phyloP scores from a whole-genome alignment of 1,139 yeast genomes.

The Kurtzmaniella quercitrusa region DNA sequence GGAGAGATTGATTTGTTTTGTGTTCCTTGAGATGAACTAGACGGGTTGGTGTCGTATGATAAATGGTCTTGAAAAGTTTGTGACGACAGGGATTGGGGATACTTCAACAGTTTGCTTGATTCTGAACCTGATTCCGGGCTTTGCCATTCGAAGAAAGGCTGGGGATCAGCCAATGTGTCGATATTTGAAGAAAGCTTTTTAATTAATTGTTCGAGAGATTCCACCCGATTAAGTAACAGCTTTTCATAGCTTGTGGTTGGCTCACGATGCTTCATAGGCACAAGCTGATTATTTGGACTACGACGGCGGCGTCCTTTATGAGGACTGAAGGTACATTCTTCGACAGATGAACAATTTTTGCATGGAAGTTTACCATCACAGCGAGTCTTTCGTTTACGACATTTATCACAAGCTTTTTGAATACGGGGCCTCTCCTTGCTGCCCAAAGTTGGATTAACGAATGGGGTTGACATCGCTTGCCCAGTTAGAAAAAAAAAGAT shows the following conservation, averaged over 20 bases:
- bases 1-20: neutral
- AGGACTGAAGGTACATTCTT: conserved; percentile 15
- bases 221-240: conserved; percentile 7
- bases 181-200: conserved; percentile 10
- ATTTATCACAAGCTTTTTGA: conserved; percentile 21
- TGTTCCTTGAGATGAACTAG: neutral
- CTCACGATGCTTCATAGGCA: conserved; percentile 3
- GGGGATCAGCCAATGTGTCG: conserved; percentile 3
- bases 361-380: conserved; percentile 24
- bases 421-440: conserved; percentile 14
- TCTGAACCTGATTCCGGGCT: neutral
- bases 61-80: too few relatives aligned
- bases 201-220: conserved; percentile 9
- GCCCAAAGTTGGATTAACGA: conserved; percentile 7
- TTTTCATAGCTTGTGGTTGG: conserved; percentile 1
- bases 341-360: conserved; percentile 15
- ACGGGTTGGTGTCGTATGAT: too few relatives aligned
- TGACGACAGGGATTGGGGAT: neutral
- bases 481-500: neutral
- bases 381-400: conserved; percentile 22
- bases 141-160: neutral
- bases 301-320: conserved; percentile 15
- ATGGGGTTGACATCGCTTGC: conserved; percentile 4
- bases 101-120: neutral
- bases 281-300: conserved; percentile 7